Evolutionary conservation across 2,329 filamentous ascomycete species (phyloP).

Genomic region (Epichloe uncinata): DNA sequence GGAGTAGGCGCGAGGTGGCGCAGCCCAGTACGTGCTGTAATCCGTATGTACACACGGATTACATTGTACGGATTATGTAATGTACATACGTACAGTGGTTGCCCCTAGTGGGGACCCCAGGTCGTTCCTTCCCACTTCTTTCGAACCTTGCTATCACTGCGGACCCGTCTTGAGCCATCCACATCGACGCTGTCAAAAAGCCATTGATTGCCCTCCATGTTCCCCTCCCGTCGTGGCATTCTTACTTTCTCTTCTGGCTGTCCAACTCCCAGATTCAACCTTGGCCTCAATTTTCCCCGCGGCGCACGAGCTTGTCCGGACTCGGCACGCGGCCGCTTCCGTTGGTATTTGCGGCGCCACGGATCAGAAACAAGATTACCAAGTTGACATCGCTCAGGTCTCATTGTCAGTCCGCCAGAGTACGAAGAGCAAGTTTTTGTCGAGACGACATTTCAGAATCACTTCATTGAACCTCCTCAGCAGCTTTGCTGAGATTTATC

Average conservation of each 20-base stretch:
- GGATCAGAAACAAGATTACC: neutral
- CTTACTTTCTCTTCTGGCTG: neutral
- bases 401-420: neutral
- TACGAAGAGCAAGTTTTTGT: neutral
- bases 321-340: neutral
- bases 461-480: neutral
- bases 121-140: constrained; percentile 3
- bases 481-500: neutral
- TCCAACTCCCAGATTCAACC: neutral
- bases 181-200: neutral
- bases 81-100: too few relatives aligned
- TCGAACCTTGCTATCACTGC: neutral
- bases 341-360: neutral
- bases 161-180: neutral
- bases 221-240: neutral
- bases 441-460: neutral
- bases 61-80: too few relatives aligned
- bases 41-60: too few relatives aligned
- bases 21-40: too few relatives aligned
- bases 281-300: neutral
- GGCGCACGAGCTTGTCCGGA: neutral
- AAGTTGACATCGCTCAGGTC: neutral
- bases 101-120: neutral
- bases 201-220: neutral
- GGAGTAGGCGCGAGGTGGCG: too few relatives aligned